Conservation (phyloP, 192 early-diverging fungal species). For the Podila clonocystis region DNA sequence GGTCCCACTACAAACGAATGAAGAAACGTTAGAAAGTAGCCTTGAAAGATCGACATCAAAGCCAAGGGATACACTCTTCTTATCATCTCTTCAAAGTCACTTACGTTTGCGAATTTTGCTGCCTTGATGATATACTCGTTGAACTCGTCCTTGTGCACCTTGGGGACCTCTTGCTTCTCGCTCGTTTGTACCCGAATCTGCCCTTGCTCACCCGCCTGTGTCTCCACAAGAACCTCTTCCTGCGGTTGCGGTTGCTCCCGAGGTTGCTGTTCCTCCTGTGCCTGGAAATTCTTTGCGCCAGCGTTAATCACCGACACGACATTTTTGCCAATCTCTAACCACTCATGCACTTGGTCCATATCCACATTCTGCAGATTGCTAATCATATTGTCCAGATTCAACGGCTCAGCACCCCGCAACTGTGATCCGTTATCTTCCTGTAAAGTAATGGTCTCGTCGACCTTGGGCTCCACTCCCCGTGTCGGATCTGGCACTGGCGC, state of each 20-base stretch:
- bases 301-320: background rate
- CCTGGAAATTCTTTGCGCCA: background rate
- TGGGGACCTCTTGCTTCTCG: background rate
- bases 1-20: background rate
- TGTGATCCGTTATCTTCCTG: background rate
- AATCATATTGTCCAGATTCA: slow-evolving; percentile 12
- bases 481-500: background rate
- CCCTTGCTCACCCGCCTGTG: background rate
- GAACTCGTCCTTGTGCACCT: slow-evolving; percentile 16
- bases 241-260: background rate
- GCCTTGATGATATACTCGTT: slow-evolving; percentile 32
- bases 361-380: slow-evolving; percentile 5
- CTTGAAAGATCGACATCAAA: background rate
- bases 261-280: background rate
- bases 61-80: background rate
- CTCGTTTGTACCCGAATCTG: background rate
- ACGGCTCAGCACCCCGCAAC: slow-evolving; percentile 1
- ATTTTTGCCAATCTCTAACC: slow-evolving; percentile 18
- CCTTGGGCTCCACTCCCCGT: background rate
- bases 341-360: slow-evolving; percentile 14
- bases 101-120: slow-evolving; percentile 40
- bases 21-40: background rate
- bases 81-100: background rate
- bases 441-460: background rate
- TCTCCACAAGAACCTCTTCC: background rate